A percentile compares a stretch with the other conserved stretches of the same genome.
These are phyloP conservation scores for Rhododendron mucronatum DNA, from an alignment of 148 eudicot species.

Conservation along the genomic window DNA sequence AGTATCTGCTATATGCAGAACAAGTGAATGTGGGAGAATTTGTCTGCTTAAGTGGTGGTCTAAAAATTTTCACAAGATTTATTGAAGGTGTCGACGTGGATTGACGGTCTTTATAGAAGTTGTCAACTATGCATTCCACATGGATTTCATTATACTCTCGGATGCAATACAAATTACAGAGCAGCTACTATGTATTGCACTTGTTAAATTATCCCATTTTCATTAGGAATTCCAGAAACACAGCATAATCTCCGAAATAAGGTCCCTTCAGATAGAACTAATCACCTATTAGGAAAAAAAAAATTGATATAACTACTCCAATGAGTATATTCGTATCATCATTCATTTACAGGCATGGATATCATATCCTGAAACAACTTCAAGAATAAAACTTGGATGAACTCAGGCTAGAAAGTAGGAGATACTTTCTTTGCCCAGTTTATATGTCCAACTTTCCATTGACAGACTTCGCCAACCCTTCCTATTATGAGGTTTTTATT, in stretches of 20 bases:
- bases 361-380: background rate
- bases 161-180: background rate
- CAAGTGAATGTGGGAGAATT: no score
- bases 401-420: background rate
- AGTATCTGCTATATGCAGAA: background rate
- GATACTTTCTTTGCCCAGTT: background rate
- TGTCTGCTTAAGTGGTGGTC: no score
- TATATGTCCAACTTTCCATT: background rate
- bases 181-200: no score
- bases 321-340: background rate
- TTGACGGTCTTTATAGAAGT: no score
- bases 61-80: no score
- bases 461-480: background rate
- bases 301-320: background rate
- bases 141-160: no score
- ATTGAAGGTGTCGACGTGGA: no score
- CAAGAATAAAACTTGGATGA: background rate
- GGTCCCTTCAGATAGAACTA: no score
- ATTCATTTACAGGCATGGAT: background rate
- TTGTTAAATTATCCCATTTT: background rate
- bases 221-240: background rate
- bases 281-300: no score
- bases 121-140: no score
- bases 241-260: background rate
- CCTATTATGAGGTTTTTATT: background rate